Base-by-base conservation (phyloP, 2,329 filamentous ascomycete species). In the Lecanicillium sp. region DNA sequence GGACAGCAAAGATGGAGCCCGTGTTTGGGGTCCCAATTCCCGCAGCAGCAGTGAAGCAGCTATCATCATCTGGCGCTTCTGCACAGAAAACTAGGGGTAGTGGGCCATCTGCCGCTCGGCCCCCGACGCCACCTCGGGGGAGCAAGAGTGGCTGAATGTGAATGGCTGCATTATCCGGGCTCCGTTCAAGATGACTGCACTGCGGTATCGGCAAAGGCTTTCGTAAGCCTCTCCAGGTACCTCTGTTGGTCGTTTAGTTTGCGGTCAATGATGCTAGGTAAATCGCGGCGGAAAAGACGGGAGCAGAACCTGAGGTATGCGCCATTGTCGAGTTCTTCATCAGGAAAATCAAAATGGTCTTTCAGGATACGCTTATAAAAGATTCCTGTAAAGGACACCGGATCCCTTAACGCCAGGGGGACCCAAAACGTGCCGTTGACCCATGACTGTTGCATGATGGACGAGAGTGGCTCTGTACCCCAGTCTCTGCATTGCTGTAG, bases 191-290 rank as follows among this genome's bases (percentile, higher is more conserved):
- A 20, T 35, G 20, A 10, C 11, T 35, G 9, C n/a, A 17, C 11
- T 30, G 13, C n/a, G 13, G 17, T 6, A 25, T 25, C 35, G 10
- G 28, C 11, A 15, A 39, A 39, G 20, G 22, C 15, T 12, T 29
- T 17, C 4, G 12, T 15, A 19, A 39, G 36, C 19, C 20, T 5
- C 4, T 15, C 17, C 12, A 29, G 2, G 30, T 33, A 38, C 8
- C 7, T 33, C n/a, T 28, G 10, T 13, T 13, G 20, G 9, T 39
- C 37, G 15, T 33, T n/a, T 13, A 39, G 30, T 19, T 39, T 39
- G 19, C n/a, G 11, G n/a, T 39, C 30, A 17, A 39, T 28, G 4
- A 33, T 9, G 8, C n/a, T 13, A 8, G 11, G 12, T 2, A 17
- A 4, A 19, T 33, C 17, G 17, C 15, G 37, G 13, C 13, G 30